Conservation (phyloP, 2,329 filamentous ascomycete genomes). For the Pezicula neosporulosa region DNA sequence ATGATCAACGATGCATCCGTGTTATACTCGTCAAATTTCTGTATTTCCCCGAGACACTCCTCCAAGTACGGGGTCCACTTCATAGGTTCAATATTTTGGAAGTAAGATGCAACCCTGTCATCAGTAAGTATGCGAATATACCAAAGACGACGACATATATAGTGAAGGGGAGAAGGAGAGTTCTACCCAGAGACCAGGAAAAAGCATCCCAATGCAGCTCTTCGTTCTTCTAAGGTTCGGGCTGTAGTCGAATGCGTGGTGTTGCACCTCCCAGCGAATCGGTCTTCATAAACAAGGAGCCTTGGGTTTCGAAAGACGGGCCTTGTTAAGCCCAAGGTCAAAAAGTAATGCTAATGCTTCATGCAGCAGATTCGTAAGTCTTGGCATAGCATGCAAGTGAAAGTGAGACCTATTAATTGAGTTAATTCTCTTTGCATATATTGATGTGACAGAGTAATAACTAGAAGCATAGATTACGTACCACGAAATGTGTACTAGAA, state of each 20-base stretch:
- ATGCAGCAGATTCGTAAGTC: constrained; percentile 10
- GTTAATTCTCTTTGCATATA: neutral
- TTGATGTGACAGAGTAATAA: neutral
- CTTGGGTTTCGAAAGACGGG: neutral
- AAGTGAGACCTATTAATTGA: constrained; percentile 8
- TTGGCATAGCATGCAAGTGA: constrained; percentile 8
- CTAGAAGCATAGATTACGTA: neutral
- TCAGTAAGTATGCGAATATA: neutral
- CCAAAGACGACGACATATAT: neutral
- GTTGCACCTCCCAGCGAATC: neutral
- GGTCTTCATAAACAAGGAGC: constrained; percentile 1
- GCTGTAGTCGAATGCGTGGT: neutral
- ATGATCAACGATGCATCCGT: constrained; percentile 5
- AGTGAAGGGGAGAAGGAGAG: neutral
- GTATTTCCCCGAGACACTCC: constrained; percentile 4
- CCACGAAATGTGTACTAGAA: constrained; percentile 14
- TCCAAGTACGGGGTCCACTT: constrained; percentile 8
- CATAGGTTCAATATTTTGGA: constrained; percentile 9
- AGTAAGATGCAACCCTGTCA: constrained; percentile 5
- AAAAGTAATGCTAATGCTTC: constrained; percentile 8
- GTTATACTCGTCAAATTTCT: constrained; percentile 4
- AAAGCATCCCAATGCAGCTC: constrained; percentile 4
- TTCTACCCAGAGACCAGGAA: constrained; percentile 7
- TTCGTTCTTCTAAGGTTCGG: constrained; percentile 9
- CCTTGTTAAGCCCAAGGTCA: constrained; percentile 13